phyloP scores from a whole-genome alignment of 2,329 filamentous ascomycete species.

The Blumeriella jaapii region DNA sequence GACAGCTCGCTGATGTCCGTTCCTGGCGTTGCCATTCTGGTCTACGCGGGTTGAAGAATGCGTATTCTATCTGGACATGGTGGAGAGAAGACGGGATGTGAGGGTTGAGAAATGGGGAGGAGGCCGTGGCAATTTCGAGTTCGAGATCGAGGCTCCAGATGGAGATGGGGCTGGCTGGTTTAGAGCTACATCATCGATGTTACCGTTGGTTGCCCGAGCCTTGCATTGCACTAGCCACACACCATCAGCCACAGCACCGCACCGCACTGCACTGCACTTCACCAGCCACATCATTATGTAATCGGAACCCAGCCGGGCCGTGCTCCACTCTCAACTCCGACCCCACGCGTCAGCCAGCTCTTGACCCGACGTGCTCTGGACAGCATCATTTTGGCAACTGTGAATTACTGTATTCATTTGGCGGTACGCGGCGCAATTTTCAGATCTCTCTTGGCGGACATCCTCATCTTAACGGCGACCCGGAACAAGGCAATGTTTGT shows the following conservation, averaged over 20 bases:
- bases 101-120: neutral
- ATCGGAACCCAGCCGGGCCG: no score
- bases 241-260: no score
- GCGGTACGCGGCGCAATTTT: no score
- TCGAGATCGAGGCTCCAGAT: no score
- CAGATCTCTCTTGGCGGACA: constrained; percentile 11
- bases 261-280: no score
- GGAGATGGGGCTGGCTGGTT: no score
- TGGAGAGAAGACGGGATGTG: neutral
- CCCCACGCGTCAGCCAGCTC: no score
- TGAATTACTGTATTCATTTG: constrained; percentile 3
- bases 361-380: no score
- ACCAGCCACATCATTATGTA: no score
- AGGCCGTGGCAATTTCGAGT: no score
- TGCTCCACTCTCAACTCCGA: no score
- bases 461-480: constrained; percentile 5
- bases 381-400: constrained; percentile 1
- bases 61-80: constrained; percentile 1
- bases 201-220: neutral
- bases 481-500: constrained; percentile 22
- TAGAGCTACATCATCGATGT: neutral
- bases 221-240: no score
- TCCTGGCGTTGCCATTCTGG: constrained; percentile 7
- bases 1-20: constrained; percentile 9
- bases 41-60: neutral